Conservation (phyloP, 2,329 filamentous ascomycete genomes). For the Stylonectria norvegica region DNA sequence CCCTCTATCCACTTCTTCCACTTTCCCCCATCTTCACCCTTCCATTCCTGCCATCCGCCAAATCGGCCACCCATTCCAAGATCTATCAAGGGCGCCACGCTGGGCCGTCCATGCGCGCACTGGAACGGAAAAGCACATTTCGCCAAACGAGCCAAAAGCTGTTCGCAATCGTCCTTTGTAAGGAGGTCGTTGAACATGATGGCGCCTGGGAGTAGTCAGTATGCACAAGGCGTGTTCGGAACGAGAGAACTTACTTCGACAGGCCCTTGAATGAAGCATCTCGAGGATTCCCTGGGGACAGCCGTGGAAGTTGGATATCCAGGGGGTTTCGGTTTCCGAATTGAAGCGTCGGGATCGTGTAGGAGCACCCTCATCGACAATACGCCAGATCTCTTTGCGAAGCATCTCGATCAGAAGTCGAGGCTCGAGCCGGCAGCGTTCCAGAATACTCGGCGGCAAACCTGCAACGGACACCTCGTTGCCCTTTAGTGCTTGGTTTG, state of each 20-base stretch:
- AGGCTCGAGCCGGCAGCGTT: slow-evolving; percentile 72
- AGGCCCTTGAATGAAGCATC: slow-evolving; percentile 71
- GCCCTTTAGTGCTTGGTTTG: background rate
- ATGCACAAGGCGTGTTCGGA: background rate
- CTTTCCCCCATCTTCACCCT: slow-evolving; percentile 3
- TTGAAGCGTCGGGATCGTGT: slow-evolving; percentile 2
- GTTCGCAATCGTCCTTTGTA: slow-evolving; percentile 52
- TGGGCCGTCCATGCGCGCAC: slow-evolving; percentile 75
- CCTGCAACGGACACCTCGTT: slow-evolving; percentile 47
- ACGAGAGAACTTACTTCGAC: slow-evolving; percentile 54
- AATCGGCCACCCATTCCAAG: slow-evolving; percentile 34
- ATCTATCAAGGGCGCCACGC: slow-evolving; percentile 60
- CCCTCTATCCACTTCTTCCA: slow-evolving; percentile 21
- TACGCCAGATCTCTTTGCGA: slow-evolving; percentile 69
- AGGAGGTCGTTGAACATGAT: slow-evolving; percentile 83
- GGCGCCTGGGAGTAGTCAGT: slow-evolving; percentile 43
- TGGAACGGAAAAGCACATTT: slow-evolving; percentile 72
- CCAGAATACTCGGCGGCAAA: slow-evolving; percentile 69
- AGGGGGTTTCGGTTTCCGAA: slow-evolving; percentile 32
- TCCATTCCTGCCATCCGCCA: slow-evolving; percentile 25
- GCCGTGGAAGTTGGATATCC: slow-evolving; percentile 60
- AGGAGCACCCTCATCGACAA: slow-evolving; percentile 44
- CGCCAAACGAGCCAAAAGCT: slow-evolving; percentile 55
- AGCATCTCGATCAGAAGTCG: slow-evolving; percentile 70
- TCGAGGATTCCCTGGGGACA: slow-evolving; percentile 77